Conservation (phyloP, 148 eudicot species). For the Vaccinium vitisidaea region DNA sequence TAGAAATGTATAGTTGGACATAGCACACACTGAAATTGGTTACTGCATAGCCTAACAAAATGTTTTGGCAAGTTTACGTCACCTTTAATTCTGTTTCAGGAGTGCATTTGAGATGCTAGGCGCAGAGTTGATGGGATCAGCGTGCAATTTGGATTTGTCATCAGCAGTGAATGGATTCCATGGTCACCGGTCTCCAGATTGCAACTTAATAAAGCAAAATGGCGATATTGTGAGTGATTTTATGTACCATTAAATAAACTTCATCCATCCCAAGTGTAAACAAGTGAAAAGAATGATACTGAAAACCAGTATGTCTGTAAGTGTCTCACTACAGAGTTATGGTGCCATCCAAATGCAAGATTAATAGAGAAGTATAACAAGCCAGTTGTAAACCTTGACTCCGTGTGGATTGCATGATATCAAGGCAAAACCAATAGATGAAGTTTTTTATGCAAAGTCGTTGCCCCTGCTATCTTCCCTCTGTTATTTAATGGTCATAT, state of each 20-base stretch:
- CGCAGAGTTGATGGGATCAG: slow-evolving; percentile 58
- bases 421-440: background rate
- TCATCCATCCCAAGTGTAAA: background rate
- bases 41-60: background rate
- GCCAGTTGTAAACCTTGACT: background rate
- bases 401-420: background rate
- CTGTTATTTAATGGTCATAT: background rate
- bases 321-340: background rate
- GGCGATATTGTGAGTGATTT: slow-evolving; percentile 30
- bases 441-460: background rate
- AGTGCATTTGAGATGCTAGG: slow-evolving; percentile 82
- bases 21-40: background rate
- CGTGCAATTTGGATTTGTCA: slow-evolving; percentile 24
- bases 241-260: background rate
- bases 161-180: slow-evolving; percentile 25
- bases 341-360: background rate
- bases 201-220: slow-evolving; percentile 28
- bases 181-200: slow-evolving; percentile 40
- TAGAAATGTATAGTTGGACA: background rate
- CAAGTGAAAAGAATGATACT: background rate
- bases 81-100: slow-evolving; percentile 41
- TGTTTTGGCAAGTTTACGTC: background rate
- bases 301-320: background rate
- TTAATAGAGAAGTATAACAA: background rate
- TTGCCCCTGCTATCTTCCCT: background rate